Base-by-base conservation (phyloP, 495 filamentous ascomycete genomes). In the Daldinia caldariorum region DNA sequence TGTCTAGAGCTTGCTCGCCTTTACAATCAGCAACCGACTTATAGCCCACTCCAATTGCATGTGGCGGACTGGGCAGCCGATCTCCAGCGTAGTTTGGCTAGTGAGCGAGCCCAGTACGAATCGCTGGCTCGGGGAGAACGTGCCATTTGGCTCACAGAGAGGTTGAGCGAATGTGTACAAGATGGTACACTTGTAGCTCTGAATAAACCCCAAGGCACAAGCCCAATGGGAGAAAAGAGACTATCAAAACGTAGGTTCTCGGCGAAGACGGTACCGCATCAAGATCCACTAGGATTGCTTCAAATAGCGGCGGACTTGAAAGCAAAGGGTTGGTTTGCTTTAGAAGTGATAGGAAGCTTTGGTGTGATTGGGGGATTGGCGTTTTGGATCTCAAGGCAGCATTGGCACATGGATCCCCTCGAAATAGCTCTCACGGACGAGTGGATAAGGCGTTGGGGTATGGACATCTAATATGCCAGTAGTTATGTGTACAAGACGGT, bases 1-100 rank as follows among this genome's bases (percentile, higher is more conserved):
- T 87, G 85, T 16, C 90, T 92, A 71, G 84, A 91, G 3, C 83
- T 97, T 58, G 89, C 93, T 10, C 83, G 89, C 49, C 83, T 94
- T 59, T 81, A 89, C 34, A 89, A 92, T 66, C 88, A 92, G 2
- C 88, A 90, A 57, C 83, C 86, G 32, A 89, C 95, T 77, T 89
- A 94, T 69, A 84, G 83, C 10, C 79, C 92, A n/a, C 90, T 92
- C 4, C 92, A 93, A 72, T 85, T 97, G 26, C 86, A 91, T 18
- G 83, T 97, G 12, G 91, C 90, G 6, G 92, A 94, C 73, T 99
- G 95, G 95, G 94, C 94, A 9, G 85, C 89, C 1, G 93, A 97
- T 74, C 85, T 99, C 0, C 94, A 97, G 74, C 89, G 87, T 53
- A 94, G 91, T 70, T 80, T 97, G 5, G 86, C 90, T 26, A 90